A percentile compares a stretch with the other conserved stretches of the same genome.
These are phyloP conservation scores for Danielozyma ontarioensis DNA, from an alignment of 805 yeast species.

Conservation along the genomic window DNA sequence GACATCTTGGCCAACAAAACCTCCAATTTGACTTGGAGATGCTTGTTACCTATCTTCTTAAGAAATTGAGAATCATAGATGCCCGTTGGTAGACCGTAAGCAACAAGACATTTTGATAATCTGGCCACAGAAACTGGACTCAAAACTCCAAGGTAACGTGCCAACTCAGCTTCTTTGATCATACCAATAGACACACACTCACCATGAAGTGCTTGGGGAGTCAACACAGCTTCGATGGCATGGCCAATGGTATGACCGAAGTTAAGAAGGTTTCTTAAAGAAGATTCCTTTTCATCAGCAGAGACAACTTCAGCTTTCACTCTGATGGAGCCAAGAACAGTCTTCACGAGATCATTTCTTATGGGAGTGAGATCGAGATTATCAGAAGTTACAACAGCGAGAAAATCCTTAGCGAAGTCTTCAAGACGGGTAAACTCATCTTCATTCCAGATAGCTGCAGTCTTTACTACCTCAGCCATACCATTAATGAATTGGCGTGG, in stretches of 20 bases:
- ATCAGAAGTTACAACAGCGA: conserved; percentile 49
- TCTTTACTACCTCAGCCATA: conserved; percentile 96
- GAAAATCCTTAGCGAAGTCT: conserved; percentile 61
- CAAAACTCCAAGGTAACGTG: conserved; percentile 85
- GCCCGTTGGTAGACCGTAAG: conserved; percentile 82
- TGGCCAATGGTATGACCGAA: conserved; percentile 98
- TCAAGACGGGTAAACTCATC: conserved; percentile 83
- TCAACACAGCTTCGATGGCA: conserved; percentile 95
- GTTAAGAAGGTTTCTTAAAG: conserved; percentile 84
- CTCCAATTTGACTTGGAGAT: conserved; percentile 65
- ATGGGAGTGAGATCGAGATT: conserved; percentile 57
- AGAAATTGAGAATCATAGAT: conserved; percentile 64
- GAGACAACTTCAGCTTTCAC: conserved; percentile 95
- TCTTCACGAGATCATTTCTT: conserved; percentile 65
- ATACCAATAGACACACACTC: conserved; percentile 99
- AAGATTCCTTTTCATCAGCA: conserved; percentile 91
- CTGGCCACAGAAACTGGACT: conserved; percentile 94
- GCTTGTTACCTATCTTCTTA: conserved; percentile 61
- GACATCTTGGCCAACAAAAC: conserved; percentile 78
- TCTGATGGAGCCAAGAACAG: conserved; percentile 78
- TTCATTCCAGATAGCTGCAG: conserved; percentile 97
- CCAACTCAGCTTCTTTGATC: conserved; percentile 88
- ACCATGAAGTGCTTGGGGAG: conserved; percentile 95
- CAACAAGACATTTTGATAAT: conserved; percentile 71
- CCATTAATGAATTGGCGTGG: conserved; percentile 94